Base-by-base conservation (phyloP, 768 basidiomycete genomes). In the Nevesoporus exiguus region DNA sequence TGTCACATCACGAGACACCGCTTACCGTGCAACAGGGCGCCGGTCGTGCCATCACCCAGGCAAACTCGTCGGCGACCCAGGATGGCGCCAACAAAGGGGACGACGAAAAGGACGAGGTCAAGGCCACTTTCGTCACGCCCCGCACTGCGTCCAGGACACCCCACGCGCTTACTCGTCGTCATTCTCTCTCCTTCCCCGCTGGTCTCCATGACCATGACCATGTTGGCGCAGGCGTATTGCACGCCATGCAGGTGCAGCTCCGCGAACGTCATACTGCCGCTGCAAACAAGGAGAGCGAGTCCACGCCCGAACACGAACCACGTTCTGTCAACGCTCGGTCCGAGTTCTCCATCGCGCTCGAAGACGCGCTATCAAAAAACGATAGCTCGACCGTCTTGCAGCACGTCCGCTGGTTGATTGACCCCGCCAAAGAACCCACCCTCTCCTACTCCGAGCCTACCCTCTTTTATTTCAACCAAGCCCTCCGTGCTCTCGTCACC, bases 21-120 rank as follows among this genome's bases (percentile, higher is more conserved):
- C 55, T 65, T 34, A 61, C 56, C 24, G 47, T 29, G 15, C 36
- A 54, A 19, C 65, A 90, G 88, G 82, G 80, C 31, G 79, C 84
- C 2, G 85, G 83, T 10, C 81, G 90, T 45, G 78, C 86, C 47
- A 78, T 88, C 19, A 85, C 86, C 1, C 89, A 90, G 48, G 88
- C 84, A 11, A 86, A 85, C 59, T 74, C 82, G 1, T 73, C 83
- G 2, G 76, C 81, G 8, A 75, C 80, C 1, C 75, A 81, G 37
- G 86, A 88, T 58, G 74, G 74, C 14, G 61, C 72, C 2, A 60
- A 74, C 34, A 66, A 61, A 25, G 76, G 82, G 60, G 67, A 73
- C 37, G 87, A 91, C 53, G 88, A 90, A 22, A 67, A 63, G 21
- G 83, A 88, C 0, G 86, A 90, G 0, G 51, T 69, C 24, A 57